Conservation (phyloP, 2,329 filamentous ascomycete genomes). For the Cadophora malorum region DNA sequence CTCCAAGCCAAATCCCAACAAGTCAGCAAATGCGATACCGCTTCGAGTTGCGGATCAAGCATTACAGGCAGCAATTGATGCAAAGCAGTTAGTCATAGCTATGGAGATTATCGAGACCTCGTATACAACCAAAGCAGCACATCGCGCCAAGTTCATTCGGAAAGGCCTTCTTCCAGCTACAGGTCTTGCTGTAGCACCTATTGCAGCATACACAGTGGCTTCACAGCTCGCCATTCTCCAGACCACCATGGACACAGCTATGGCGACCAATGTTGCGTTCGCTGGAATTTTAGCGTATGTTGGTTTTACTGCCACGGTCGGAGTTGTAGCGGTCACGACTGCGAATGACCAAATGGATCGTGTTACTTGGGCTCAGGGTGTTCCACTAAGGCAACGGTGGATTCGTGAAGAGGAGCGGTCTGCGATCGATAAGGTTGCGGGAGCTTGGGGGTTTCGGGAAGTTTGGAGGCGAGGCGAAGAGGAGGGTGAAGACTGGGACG, state of each 20-base stretch:
- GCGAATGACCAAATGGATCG: constrained; percentile 94
- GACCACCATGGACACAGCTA: constrained; percentile 75
- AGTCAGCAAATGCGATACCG: constrained; percentile 74
- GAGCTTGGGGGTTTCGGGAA: constrained; percentile 92
- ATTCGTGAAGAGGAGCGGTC: constrained; percentile 88
- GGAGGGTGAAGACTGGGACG: constrained; percentile 88
- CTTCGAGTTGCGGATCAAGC: constrained; percentile 73
- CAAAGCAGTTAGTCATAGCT: constrained; percentile 78
- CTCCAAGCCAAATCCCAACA: constrained; percentile 68
- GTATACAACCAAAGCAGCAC: constrained; percentile 71
- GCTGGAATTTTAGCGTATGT: constrained; percentile 84
- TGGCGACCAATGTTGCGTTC: constrained; percentile 80
- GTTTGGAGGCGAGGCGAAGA: constrained; percentile 83
- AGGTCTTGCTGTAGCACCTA: constrained; percentile 62
- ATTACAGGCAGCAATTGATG: constrained; percentile 78
- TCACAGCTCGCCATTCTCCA: constrained; percentile 71
- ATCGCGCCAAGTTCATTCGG: constrained; percentile 70
- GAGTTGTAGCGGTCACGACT: constrained; percentile 83
- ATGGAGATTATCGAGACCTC: constrained; percentile 76
- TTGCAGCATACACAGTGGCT: constrained; percentile 74
- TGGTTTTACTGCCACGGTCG: constrained; percentile 79
- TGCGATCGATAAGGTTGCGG: constrained; percentile 83
- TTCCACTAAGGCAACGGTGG: constrained; percentile 82
- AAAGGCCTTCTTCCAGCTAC: constrained; percentile 65
- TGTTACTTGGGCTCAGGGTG: constrained; percentile 87